Conservation (phyloP, 2,329 filamentous ascomycete genomes). For the Diaporthe amygdali region DNA sequence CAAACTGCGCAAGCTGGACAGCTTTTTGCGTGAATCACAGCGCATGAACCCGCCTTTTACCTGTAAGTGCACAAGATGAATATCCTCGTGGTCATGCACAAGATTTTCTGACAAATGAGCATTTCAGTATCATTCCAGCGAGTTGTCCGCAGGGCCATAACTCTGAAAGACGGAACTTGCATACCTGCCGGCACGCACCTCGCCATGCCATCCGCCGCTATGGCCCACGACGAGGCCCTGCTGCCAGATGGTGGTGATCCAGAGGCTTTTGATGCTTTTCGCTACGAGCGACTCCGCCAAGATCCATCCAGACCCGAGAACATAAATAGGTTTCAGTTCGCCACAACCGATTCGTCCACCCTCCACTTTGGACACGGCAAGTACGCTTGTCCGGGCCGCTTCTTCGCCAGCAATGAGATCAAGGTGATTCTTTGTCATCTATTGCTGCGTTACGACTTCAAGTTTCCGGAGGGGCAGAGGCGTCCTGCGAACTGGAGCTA, state of each 20-base stretch:
- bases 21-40: slow-evolving; percentile 45
- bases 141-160: neutral
- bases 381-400: slow-evolving; percentile 39
- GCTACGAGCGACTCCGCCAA: neutral
- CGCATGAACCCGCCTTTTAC: slow-evolving; percentile 34
- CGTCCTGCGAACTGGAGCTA: no score
- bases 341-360: slow-evolving; percentile 38
- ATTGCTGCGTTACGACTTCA: neutral
- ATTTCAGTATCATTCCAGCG: neutral
- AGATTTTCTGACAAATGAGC: no score
- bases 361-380: slow-evolving; percentile 43
- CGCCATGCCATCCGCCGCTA: neutral
- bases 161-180: neutral
- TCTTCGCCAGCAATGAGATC: slow-evolving; percentile 38
- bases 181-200: neutral
- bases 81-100: no score
- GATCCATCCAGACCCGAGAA: no score
- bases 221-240: neutral
- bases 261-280: no score
- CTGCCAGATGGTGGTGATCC: no score
- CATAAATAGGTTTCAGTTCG: slow-evolving; percentile 41
- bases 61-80: neutral
- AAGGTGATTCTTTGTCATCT: slow-evolving; percentile 27
- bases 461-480: neutral
- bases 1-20: slow-evolving; percentile 46